Evolutionary conservation across 1,284 basidiomycete species (phyloP).

Genomic region (Leccinum angustisporum): DNA sequence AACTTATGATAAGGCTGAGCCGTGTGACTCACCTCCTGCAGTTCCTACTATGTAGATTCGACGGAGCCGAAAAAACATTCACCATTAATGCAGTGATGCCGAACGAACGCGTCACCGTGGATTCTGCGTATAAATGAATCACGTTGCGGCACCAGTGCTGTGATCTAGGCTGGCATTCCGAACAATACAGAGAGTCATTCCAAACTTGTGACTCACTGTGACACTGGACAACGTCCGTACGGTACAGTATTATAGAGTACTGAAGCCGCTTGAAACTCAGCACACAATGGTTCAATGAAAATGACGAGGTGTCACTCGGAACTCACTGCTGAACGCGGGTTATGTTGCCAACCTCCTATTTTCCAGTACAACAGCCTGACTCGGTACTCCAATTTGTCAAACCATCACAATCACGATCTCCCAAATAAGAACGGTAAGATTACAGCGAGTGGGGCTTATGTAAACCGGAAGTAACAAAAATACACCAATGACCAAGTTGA

Average conservation of each 20-base stretch:
- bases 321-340: neutral
- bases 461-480: neutral
- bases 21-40: conserved; percentile 16
- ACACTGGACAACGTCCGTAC: neutral
- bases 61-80: conserved; percentile 12
- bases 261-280: neutral
- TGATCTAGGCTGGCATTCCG: neutral
- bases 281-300: neutral
- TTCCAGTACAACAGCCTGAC: neutral
- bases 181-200: neutral
- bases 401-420: neutral
- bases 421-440: neutral
- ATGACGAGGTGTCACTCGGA: neutral
- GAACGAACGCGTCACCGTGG: neutral
- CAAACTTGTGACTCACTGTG: neutral
- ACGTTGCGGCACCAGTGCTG: neutral
- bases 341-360: neutral
- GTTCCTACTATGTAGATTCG: neutral
- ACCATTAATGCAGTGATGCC: neutral
- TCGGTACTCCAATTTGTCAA: neutral
- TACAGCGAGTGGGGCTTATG: conserved; percentile 8
- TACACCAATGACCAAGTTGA: neutral
- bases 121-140: neutral
- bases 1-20: neutral
- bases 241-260: neutral